A percentile compares a stretch with the other conserved stretches of the same genome.
These are phyloP conservation scores for Solanum habrochaites DNA, from an alignment of 257 asterid genomes.

Conservation along the genomic window DNA sequence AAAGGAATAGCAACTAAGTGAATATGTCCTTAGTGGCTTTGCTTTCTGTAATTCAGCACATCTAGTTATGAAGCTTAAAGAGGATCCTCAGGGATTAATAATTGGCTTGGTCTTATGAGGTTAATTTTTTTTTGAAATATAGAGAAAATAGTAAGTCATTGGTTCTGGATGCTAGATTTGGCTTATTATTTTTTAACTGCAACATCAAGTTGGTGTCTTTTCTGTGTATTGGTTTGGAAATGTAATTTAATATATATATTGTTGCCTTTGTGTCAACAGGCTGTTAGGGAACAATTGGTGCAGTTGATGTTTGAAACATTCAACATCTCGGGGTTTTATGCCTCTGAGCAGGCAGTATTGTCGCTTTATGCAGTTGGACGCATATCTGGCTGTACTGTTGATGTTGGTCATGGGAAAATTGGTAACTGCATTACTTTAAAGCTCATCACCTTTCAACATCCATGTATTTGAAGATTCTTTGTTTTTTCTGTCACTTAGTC, in stretches of 20 bases:
- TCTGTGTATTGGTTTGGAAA: background rate
- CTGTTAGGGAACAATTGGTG: conserved; percentile 80
- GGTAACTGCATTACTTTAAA: conserved; percentile 24
- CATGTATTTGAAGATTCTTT: background rate
- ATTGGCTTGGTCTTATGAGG: background rate
- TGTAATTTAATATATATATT: background rate
- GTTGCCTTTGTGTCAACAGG: conserved; percentile 30
- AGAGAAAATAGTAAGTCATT: background rate
- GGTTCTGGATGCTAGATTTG: background rate
- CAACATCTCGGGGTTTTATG: conserved; percentile 85
- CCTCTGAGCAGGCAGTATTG: conserved; percentile 89
- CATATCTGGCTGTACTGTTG: conserved; percentile 89
- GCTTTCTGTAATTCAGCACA: background rate
- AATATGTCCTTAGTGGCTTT: background rate
- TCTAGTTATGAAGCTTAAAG: background rate
- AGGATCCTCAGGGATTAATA: background rate
- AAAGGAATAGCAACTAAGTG: background rate
- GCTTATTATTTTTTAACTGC: background rate
- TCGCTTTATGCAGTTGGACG: conserved; percentile 96
- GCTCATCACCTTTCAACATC: background rate
- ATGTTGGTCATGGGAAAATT: conserved; percentile 83
- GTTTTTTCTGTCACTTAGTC: background rate
- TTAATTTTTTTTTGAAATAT: background rate
- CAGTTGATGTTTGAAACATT: conserved; percentile 94
- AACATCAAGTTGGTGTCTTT: background rate